phyloP scores from a whole-genome alignment of 192 early-diverging fungal species.

The Linderina pennispora region DNA sequence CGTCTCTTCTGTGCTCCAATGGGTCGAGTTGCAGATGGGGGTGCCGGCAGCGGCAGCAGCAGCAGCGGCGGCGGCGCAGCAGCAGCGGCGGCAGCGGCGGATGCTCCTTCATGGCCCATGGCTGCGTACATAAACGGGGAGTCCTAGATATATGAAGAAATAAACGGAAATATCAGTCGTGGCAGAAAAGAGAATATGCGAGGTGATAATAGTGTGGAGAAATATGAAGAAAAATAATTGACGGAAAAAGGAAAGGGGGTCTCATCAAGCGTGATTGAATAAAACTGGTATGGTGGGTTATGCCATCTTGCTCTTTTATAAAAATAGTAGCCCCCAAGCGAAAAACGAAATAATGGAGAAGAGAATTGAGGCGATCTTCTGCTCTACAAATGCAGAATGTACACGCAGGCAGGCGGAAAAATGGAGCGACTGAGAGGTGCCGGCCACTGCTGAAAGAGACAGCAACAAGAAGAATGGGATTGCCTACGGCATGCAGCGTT shows the following conservation, averaged over 20 bases:
- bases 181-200: not conserved
- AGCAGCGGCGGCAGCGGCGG: conserved; percentile 12
- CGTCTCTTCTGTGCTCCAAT: conserved; percentile 47
- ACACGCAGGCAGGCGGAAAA: too few species aligned
- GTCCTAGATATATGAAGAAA: conserved; percentile 2
- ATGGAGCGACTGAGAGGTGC: too few species aligned
- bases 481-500: not conserved
- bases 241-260: too few species aligned
- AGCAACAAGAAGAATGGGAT: not conserved
- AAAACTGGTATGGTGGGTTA: too few species aligned
- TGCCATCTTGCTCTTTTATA: too few species aligned
- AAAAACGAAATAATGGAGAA: too few species aligned
- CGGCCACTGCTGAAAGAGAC: not conserved
- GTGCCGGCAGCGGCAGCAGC: conserved; percentile 8
- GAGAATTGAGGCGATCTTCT: too few species aligned
- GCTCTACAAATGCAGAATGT: too few species aligned
- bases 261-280: too few species aligned
- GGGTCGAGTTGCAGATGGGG: conserved; percentile 37
- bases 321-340: too few species aligned
- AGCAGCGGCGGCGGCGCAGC: conserved; percentile 21
- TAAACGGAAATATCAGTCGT: conserved; percentile 4
- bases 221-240: not conserved
- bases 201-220: not conserved
- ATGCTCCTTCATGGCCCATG: conserved; percentile 17
- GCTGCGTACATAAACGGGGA: conserved; percentile 7